phyloP scores from a whole-genome alignment of 805 yeast genomes.

The Ogataea dorogensis region DNA sequence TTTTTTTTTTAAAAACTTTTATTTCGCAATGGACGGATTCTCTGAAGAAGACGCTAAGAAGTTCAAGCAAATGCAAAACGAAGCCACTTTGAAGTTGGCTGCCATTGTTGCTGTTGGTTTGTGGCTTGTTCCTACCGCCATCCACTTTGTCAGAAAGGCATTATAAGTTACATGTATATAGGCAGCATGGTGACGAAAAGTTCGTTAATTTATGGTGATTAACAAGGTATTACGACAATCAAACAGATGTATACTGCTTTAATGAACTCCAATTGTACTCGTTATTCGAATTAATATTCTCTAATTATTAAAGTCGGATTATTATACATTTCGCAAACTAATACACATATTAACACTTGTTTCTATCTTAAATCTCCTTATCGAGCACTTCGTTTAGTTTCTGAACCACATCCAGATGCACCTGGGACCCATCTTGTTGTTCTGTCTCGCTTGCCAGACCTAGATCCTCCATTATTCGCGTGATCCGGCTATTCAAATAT shows the following conservation, averaged over 20 bases:
- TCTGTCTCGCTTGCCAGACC: constrained; percentile 4
- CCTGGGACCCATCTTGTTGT: constrained; percentile 5
- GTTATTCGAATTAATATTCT: too few relatives aligned
- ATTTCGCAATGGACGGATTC: constrained; percentile 29
- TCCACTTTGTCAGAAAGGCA: constrained; percentile 52
- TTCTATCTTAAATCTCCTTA: constrained; percentile 3
- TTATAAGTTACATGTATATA: too few relatives aligned
- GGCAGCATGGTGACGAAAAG: too few relatives aligned
- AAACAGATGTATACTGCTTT: too few relatives aligned
- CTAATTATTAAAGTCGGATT: too few relatives aligned
- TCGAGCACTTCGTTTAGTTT: constrained; percentile 15
- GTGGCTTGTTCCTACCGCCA: constrained; percentile 55
- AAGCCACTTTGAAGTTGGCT: constrained; percentile 57
- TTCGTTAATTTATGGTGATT: too few relatives aligned
- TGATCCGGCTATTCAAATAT: constrained; percentile 20
- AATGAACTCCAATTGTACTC: too few relatives aligned
- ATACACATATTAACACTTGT: constrained; percentile 4
- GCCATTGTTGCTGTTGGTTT: constrained; percentile 63
- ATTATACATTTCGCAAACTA: neutral
- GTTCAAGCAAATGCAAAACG: constrained; percentile 60
- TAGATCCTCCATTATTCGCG: constrained; percentile 14
- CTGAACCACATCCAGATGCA: constrained; percentile 15
- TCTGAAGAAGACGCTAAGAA: constrained; percentile 44
- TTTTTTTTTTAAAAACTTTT: constrained; percentile 7
- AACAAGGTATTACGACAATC: too few relatives aligned